phyloP scores from a whole-genome alignment of 108 stramenopile species.

The Discostella pseudostelligera region DNA sequence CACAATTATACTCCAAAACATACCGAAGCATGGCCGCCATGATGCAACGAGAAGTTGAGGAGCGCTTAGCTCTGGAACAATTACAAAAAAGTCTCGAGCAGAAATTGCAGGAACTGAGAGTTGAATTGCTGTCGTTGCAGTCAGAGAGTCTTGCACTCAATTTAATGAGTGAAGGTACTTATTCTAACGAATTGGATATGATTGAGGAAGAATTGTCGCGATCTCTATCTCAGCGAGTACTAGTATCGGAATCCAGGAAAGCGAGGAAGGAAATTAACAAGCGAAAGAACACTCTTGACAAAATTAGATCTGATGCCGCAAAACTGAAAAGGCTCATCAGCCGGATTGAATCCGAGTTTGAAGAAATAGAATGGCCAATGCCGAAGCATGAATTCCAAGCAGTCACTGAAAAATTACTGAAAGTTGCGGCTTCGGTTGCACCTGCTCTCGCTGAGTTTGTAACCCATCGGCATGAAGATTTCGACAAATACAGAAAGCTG shows the following conservation, averaged over 20 bases:
- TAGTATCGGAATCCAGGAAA: background rate
- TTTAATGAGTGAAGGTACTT: background rate
- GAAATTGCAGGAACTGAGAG: background rate
- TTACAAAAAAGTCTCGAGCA: background rate
- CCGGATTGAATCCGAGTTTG: slow-evolving; percentile 4
- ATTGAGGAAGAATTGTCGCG: background rate
- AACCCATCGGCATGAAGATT: slow-evolving; percentile 45
- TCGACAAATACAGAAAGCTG: slow-evolving; percentile 56
- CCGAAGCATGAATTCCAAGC: slow-evolving; percentile 42
- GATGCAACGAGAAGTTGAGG: slow-evolving; percentile 12
- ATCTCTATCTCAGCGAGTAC: slow-evolving; percentile 1
- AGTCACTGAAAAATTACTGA: slow-evolving; percentile 15
- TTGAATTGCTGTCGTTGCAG: background rate
- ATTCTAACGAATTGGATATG: background rate
- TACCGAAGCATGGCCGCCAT: slow-evolving; percentile 35
- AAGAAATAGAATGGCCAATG: slow-evolving; percentile 19
- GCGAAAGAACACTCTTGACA: slow-evolving; percentile 21
- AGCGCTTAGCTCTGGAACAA: background rate
- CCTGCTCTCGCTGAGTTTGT: slow-evolving; percentile 54
- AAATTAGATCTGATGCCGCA: slow-evolving; percentile 5
- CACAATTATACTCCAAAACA: slow-evolving; percentile 30
- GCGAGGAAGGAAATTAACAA: slow-evolving; percentile 1
- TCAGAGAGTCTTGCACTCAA: background rate
- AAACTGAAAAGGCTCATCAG: slow-evolving; percentile 1
- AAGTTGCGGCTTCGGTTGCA: slow-evolving; percentile 28